Percentiles rank a stretch among this genome's conserved stretches.
Evolutionary conservation across 805 yeast species (phyloP).

Genomic region (Teunomyces aglyptinius): DNA sequence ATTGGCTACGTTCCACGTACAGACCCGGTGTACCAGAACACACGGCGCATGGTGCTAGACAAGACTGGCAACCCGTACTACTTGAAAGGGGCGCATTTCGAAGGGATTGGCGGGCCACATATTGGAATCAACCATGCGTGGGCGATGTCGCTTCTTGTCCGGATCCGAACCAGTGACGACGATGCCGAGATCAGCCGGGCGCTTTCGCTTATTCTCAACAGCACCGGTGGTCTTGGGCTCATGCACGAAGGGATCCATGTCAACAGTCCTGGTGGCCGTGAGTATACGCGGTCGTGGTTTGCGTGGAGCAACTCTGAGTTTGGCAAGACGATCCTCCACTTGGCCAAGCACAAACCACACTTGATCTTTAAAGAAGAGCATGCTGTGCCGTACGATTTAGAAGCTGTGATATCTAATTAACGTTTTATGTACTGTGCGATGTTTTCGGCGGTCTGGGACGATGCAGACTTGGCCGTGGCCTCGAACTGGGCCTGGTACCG

Average conservation of each 20-base stretch:
- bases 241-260: constrained; percentile 84
- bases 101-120: constrained; percentile 91
- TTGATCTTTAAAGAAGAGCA: constrained; percentile 55
- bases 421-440: constrained; percentile 64
- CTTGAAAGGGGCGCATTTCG: constrained; percentile 57
- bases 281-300: constrained; percentile 86
- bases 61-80: constrained; percentile 77
- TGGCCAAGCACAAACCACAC: constrained; percentile 72
- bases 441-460: constrained; percentile 67
- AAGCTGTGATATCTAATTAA: constrained; percentile 15
- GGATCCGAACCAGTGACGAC: constrained; percentile 70
- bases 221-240: constrained; percentile 74
- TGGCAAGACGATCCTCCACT: constrained; percentile 78
- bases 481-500: constrained; percentile 76
- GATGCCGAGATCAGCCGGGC: constrained; percentile 62
- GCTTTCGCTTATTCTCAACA: constrained; percentile 50
- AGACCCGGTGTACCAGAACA: constrained; percentile 69
- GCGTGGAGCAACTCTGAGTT: constrained; percentile 94
- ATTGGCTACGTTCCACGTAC: constrained; percentile 55
- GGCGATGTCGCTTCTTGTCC: constrained; percentile 84
- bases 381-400: constrained; percentile 29
- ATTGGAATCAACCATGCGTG: constrained; percentile 78
- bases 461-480: constrained; percentile 55
- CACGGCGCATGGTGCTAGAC: constrained; percentile 71
- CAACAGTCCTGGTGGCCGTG: constrained; percentile 41